Conservation (phyloP, 1,284 basidiomycete species). For the Polyporus tsugae region DNA sequence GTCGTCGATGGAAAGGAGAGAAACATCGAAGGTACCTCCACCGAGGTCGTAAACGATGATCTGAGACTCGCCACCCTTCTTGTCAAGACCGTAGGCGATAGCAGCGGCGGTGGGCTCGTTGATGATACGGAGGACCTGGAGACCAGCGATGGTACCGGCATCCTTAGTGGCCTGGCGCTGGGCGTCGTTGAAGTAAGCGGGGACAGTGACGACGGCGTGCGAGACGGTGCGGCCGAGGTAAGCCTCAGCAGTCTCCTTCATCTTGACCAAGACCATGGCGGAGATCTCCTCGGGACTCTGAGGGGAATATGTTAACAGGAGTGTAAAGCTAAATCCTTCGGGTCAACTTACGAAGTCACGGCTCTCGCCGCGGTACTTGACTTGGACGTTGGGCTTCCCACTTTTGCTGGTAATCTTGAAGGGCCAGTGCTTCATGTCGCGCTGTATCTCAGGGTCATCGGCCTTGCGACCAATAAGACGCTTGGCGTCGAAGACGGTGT, state of each 20-base stretch:
- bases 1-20: constrained; percentile 96
- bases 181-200: constrained; percentile 99
- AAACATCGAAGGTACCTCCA: constrained; percentile 89
- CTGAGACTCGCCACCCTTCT: constrained; percentile 86
- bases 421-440: constrained; percentile 90
- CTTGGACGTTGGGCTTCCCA: constrained; percentile 88
- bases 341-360: constrained; percentile 78
- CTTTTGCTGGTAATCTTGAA: constrained; percentile 83
- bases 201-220: constrained; percentile 98
- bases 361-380: constrained; percentile 86
- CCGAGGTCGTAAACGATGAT: constrained; percentile 97
- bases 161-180: constrained; percentile 99
- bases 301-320: background rate
- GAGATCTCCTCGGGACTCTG: constrained; percentile 89
- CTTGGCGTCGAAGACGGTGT: constrained; percentile 98
- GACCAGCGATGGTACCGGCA: constrained; percentile 96
- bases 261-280: constrained; percentile 96
- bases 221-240: constrained; percentile 97
- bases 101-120: constrained; percentile 99
- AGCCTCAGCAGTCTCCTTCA: constrained; percentile 99
- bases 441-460: constrained; percentile 80
- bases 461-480: constrained; percentile 94
- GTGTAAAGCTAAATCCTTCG: background rate
- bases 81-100: constrained; percentile 98
- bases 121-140: constrained; percentile 96